A percentile compares a stretch with the other conserved stretches of the same genome.
Evolutionary conservation across 2,329 filamentous ascomycete genomes (phyloP).

Genomic region (Pseudopithomyces maydicus): DNA sequence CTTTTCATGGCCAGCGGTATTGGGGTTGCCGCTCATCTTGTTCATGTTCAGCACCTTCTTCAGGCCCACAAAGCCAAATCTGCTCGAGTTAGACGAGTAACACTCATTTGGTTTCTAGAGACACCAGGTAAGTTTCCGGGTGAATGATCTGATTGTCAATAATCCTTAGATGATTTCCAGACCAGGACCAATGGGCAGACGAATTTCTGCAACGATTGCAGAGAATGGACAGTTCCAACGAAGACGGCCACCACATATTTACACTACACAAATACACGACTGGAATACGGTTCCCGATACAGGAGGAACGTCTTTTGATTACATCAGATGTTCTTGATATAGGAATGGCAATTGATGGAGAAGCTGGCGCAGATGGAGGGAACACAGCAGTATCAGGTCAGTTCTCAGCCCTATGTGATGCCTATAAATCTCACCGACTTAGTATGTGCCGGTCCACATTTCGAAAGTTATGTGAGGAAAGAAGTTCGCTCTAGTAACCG

Average conservation of each 20-base stretch:
- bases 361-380: slow-evolving; percentile 12
- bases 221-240: slow-evolving; percentile 8
- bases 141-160: too few species aligned
- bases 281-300: not conserved
- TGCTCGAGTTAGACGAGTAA: slow-evolving; percentile 14
- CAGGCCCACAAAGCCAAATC: slow-evolving; percentile 10
- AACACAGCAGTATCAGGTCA: slow-evolving; percentile 17
- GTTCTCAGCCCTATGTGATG: too few species aligned
- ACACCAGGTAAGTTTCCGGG: slow-evolving; percentile 9
- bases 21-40: slow-evolving; percentile 16
- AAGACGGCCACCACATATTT: slow-evolving; percentile 6
- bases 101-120: slow-evolving; percentile 15
- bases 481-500: slow-evolving; percentile 3
- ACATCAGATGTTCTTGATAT: not conserved
- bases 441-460: slow-evolving; percentile 17
- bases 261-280: not conserved
- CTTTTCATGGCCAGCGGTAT: slow-evolving; percentile 15
- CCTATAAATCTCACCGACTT: too few species aligned
- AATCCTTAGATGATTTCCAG: too few species aligned
- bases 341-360: slow-evolving; percentile 4
- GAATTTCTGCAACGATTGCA: slow-evolving; percentile 4
- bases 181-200: slow-evolving; percentile 14
- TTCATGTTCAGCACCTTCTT: slow-evolving; percentile 12
- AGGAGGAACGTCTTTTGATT: not conserved
- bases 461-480: slow-evolving; percentile 13